Evolutionary conservation across 2,329 filamentous ascomycete species (phyloP), one percentile per base, ranked within the genome.

Genomic region (Nannizziopsis arthrosporioides): DNA sequence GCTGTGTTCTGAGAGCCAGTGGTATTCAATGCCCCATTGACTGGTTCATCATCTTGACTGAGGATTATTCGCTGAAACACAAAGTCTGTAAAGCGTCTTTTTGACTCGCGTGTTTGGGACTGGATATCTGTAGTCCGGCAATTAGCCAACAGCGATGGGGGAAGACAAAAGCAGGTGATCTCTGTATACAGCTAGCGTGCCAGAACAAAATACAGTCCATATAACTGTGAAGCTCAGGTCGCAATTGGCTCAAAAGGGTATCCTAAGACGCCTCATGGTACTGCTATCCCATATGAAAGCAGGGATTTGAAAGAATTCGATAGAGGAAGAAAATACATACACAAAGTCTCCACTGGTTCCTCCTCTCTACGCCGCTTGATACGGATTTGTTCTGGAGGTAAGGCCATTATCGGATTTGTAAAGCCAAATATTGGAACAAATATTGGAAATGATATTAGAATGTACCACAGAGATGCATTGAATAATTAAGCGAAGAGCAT

Each of bases 281-380:
- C 3, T 15, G 3, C 11, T 17, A 5, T 42, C 11, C 9, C 31
- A 18, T 5, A 15, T 10, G 6, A 5, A 6, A 34, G 8, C n/a
- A 36, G 6, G 7, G n/a, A 17, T 5, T 5, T 11, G 9, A 36
- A 12, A 18, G 31, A 10, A 15, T 39, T 9, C 1, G n/a, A 39
- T 8, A 36, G 15, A 11, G 5, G 42, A 42, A 55, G 53, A 35
- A 68, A 72, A 69, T 32, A 57, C 56, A 43, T 69, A 74, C 71
- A 72, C 43, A 77, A 63, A 17, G 70, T 68, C 51, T 78, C 74
- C n/a, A 76, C 70, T 2, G 75, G 73, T 42, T 74, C 73, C 47
- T 78, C 75, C 48, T 72, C 70, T 48, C 75, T 71, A 54, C 75
- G 73, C 48, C 76, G 69, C 63, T 78, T 79, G 58, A 79, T 70